These are phyloP conservation scores for Pharnaceum exiguum DNA, from an alignment of 148 eudicot genomes.

Conservation along the genomic window DNA sequence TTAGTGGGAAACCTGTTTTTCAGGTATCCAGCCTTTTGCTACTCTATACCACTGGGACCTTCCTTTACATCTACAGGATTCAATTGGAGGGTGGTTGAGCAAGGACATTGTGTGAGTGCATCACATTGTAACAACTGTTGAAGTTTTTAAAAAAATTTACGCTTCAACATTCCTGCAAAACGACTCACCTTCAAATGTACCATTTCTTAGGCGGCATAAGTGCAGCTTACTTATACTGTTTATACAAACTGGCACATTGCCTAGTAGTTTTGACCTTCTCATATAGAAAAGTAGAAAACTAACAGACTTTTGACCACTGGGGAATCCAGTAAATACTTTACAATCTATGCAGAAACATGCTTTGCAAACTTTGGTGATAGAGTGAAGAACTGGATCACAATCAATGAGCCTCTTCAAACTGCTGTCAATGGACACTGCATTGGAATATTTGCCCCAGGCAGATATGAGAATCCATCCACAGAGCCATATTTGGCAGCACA, in stretches of 20 bases:
- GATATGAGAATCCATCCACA: slow-evolving; percentile 25
- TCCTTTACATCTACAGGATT: slow-evolving; percentile 43
- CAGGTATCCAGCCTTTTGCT: slow-evolving; percentile 41
- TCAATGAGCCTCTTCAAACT: slow-evolving; percentile 67
- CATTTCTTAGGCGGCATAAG: too few relatives aligned
- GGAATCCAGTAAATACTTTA: slow-evolving; percentile 44
- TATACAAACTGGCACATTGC: too few relatives aligned
- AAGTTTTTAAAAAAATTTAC: not conserved
- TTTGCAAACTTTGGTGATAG: slow-evolving; percentile 40
- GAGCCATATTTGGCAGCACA: slow-evolving; percentile 44
- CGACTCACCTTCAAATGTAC: not conserved
- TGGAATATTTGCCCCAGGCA: slow-evolving; percentile 17
- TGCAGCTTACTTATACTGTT: too few relatives aligned
- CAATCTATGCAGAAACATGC: slow-evolving; percentile 42
- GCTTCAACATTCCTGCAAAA: not conserved
- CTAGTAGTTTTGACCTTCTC: not conserved
- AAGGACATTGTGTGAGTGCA: slow-evolving; percentile 32
- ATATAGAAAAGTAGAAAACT: not conserved
- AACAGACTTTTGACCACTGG: not conserved
- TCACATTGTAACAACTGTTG: not conserved
- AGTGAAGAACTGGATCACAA: slow-evolving; percentile 55
- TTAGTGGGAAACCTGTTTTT: not conserved
- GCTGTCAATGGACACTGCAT: slow-evolving; percentile 11
- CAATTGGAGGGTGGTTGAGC: slow-evolving; percentile 44
- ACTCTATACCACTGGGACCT: slow-evolving; percentile 50